These are phyloP conservation scores for Chalciporus piperatus DNA, from an alignment of 768 basidiomycete genomes.

Conservation along the genomic window DNA sequence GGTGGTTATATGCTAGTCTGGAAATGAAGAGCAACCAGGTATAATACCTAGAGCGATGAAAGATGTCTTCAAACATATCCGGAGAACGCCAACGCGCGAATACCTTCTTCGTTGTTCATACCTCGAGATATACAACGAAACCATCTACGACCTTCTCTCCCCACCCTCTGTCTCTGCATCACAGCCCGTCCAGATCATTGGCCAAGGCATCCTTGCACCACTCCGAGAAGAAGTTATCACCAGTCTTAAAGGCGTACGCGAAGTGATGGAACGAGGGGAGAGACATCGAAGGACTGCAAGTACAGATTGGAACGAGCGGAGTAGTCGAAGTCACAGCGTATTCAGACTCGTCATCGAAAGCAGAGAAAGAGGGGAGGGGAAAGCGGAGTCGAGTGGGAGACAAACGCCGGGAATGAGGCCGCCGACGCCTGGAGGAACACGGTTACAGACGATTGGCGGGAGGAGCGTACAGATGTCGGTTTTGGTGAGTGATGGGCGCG, in stretches of 20 bases:
- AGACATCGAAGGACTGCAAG: slow-evolving; percentile 85
- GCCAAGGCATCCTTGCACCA: slow-evolving; percentile 67
- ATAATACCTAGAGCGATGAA: slow-evolving; percentile 93
- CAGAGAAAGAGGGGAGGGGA: slow-evolving; percentile 61
- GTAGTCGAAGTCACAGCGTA: slow-evolving; percentile 91
- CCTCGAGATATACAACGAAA: slow-evolving; percentile 96
- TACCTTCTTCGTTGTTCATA: slow-evolving; percentile 96
- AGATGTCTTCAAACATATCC: slow-evolving; percentile 86
- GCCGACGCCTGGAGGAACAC: slow-evolving; percentile 55
- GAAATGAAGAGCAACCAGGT: slow-evolving; percentile 81
- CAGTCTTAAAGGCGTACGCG: slow-evolving; percentile 78
- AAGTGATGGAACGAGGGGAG: slow-evolving; percentile 83
- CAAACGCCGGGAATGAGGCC: slow-evolving; percentile 54
- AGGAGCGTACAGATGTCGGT: slow-evolving; percentile 77
- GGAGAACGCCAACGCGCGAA: slow-evolving; percentile 72
- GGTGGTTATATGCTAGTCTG: slow-evolving; percentile 42
- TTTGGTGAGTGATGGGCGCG: slow-evolving; percentile 42
- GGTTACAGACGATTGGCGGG: slow-evolving; percentile 75
- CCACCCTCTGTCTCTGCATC: slow-evolving; percentile 52
- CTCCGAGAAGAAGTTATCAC: slow-evolving; percentile 94
- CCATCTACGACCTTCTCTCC: slow-evolving; percentile 81
- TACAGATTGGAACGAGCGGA: slow-evolving; percentile 99
- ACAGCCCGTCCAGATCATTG: slow-evolving; percentile 72
- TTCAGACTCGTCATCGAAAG: slow-evolving; percentile 93
- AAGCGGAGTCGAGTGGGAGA: slow-evolving; percentile 36